Conservation (phyloP, 768 basidiomycete species). For the Galerina sulciceps region DNA sequence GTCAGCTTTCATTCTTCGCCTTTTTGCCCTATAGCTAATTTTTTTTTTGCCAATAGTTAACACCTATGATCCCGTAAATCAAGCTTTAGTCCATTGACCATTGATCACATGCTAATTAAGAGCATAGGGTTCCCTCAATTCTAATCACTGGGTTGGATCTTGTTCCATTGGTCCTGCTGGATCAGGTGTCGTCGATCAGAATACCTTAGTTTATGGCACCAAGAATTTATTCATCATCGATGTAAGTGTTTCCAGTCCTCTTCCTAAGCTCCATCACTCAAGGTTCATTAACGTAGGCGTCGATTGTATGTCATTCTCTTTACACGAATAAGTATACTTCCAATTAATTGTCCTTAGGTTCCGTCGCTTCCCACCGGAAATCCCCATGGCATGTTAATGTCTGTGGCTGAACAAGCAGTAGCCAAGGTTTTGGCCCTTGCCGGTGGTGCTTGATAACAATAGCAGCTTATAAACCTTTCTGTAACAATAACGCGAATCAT, state of each 20-base stretch:
- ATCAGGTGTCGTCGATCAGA: slow-evolving; percentile 54
- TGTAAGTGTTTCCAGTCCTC: slow-evolving; percentile 30
- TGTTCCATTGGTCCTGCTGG: slow-evolving; percentile 42
- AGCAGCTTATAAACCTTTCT: background rate
- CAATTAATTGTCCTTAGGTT: slow-evolving; percentile 31
- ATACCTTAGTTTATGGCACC: slow-evolving; percentile 55
- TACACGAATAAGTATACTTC: background rate
- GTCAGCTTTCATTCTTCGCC: slow-evolving; percentile 28
- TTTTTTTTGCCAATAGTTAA: slow-evolving; percentile 32
- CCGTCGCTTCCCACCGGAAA: slow-evolving; percentile 62
- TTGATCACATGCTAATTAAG: background rate
- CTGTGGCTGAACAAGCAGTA: slow-evolving; percentile 60
- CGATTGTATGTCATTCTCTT: slow-evolving; percentile 30
- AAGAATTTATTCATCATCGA: slow-evolving; percentile 61
- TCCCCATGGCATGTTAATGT: slow-evolving; percentile 60
- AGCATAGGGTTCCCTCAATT: slow-evolving; percentile 45
- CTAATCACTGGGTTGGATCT: slow-evolving; percentile 70
- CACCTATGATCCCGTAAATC: slow-evolving; percentile 36
- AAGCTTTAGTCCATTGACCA: background rate
- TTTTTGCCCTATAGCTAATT: background rate
- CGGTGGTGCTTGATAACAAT: slow-evolving; percentile 44
- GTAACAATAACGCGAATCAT: too few species aligned
- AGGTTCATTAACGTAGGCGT: slow-evolving; percentile 27
- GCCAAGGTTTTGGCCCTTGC: slow-evolving; percentile 57
- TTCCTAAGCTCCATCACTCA: background rate